Percentiles rank a stretch among this genome's conserved stretches.
phyloP scores from a whole-genome alignment of 805 yeast species.

The Saccharomycopsis microspora region DNA sequence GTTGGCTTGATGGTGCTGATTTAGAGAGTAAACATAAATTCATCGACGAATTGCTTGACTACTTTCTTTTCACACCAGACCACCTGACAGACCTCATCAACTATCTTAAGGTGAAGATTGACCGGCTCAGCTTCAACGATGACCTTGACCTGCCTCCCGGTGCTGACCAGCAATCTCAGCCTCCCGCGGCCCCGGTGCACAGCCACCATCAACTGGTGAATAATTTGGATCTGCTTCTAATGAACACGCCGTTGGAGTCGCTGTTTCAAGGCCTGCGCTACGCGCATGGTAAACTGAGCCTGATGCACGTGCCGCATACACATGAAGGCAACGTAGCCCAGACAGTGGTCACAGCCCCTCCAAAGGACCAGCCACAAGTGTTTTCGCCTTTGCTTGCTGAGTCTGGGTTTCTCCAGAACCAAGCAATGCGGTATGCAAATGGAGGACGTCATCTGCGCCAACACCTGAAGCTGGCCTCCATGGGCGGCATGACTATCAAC shows the following conservation, averaged over 20 bases:
- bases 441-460: slow-evolving; percentile 1
- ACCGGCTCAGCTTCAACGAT: slow-evolving; percentile 15
- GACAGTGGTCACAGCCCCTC: slow-evolving; percentile 5
- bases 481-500: slow-evolving; percentile 3
- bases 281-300: slow-evolving; percentile 5
- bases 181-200: neutral
- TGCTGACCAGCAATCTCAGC: neutral
- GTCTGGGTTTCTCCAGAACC: slow-evolving; percentile 16
- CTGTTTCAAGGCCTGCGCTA: neutral
- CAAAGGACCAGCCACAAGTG: slow-evolving; percentile 10
- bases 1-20: slow-evolving; percentile 6
- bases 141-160: slow-evolving; percentile 14
- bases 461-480: slow-evolving; percentile 7
- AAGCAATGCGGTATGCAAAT: slow-evolving; percentile 15
- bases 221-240: slow-evolving; percentile 7
- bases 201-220: slow-evolving; percentile 2
- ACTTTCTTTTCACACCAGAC: slow-evolving; percentile 13
- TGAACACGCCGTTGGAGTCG: neutral
- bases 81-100: slow-evolving; percentile 15
- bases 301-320: slow-evolving; percentile 3
- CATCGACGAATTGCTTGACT: slow-evolving; percentile 16
- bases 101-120: slow-evolving; percentile 13
- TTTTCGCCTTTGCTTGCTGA: slow-evolving; percentile 16
- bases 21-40: slow-evolving; percentile 11
- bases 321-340: slow-evolving; percentile 7